phyloP scores from a whole-genome alignment of 2,329 filamentous ascomycete species.

The Calonectria pseudoreteaudii region DNA sequence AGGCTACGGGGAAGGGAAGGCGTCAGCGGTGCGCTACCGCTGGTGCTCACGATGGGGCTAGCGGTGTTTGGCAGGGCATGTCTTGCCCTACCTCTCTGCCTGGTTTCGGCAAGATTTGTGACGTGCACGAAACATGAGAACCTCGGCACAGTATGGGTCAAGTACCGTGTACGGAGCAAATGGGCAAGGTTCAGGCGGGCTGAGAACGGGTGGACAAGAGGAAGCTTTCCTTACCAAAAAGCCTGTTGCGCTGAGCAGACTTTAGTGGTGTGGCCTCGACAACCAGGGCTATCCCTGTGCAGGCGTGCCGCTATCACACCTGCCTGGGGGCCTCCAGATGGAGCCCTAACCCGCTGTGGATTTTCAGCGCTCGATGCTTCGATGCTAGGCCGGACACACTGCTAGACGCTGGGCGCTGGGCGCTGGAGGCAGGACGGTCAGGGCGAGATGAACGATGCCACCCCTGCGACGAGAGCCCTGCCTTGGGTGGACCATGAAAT shows the following conservation, averaged over 20 bases:
- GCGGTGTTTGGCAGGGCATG: slow-evolving; percentile 3
- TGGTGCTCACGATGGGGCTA: neutral
- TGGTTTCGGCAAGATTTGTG: slow-evolving; percentile 22
- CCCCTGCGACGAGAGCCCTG: slow-evolving; percentile 41
- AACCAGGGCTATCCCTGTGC: slow-evolving; percentile 40
- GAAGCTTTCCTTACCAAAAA: slow-evolving; percentile 30
- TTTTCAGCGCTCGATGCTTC: slow-evolving; percentile 24
- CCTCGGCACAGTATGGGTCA: slow-evolving; percentile 28
- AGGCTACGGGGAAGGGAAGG: neutral
- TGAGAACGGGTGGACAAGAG: slow-evolving; percentile 32
- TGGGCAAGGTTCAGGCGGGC: slow-evolving; percentile 24
- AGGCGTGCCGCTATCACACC: slow-evolving; percentile 38
- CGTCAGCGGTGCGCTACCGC: neutral
- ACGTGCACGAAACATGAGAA: slow-evolving; percentile 20
- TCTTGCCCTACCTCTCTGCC: slow-evolving; percentile 10
- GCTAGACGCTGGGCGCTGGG: slow-evolving; percentile 32
- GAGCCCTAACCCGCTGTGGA: slow-evolving; percentile 17
- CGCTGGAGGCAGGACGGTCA: slow-evolving; percentile 41
- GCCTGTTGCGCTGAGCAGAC: slow-evolving; percentile 38
- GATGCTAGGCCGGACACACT: slow-evolving; percentile 15
- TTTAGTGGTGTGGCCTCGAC: slow-evolving; percentile 34
- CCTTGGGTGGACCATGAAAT: slow-evolving; percentile 43
- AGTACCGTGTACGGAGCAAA: slow-evolving; percentile 36
- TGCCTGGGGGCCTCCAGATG: slow-evolving; percentile 18
- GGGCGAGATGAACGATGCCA: slow-evolving; percentile 38